Base-by-base conservation (phyloP, 768 basidiomycete species). In the Candolleomyces eurysporus region DNA sequence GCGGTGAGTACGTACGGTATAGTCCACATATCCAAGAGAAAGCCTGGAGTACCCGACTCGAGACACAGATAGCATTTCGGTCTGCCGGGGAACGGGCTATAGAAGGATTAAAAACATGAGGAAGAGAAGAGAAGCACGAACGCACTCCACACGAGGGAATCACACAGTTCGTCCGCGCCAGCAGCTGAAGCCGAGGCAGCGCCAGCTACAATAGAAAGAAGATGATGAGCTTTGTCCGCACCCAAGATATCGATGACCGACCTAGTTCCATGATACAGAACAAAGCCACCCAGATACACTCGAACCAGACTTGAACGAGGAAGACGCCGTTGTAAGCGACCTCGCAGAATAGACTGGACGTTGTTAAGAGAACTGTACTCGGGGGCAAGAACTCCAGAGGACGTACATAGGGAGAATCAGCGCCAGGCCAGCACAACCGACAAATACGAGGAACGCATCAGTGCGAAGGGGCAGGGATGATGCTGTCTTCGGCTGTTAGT, bases 291-390 rank as follows among this genome's bases (percentile, higher is more conserved):
- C 89, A 91, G 22, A 72, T 51, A 64, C 81, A 82, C 68, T 92
- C 90, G 64, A 91, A 88, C 87, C 87, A 90, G 16, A 91, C 84
- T n/a, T 79, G 81, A 22, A 81, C 80, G 21, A 84, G 79, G 48
- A 88, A 69, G 7, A 82, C 72, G 69, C 82, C 74, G 62, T 74
- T 78, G 19, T 79, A 78, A 22, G 82, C 66, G 40, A 90, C 70
- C 70, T 91, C 89, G 43, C 84, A 69, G 63, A 88, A 87, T 80
- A 85, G 49, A 82, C 79, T 68, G 83, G 30, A 45, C 26, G 65
- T 50, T 59, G 58, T 58, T 32, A 57, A 61, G 57, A 13, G 42
- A 32, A 19, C 57, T 54, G 40, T 30, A 45, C n/a, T 43, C 40
- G 19, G n/a, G 17, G 22, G 26, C 40, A 51, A 36, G 32, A 53